Evolutionary conservation across 2,329 filamentous ascomycete genomes (phyloP).

Genomic region (Xylaria sp.): DNA sequence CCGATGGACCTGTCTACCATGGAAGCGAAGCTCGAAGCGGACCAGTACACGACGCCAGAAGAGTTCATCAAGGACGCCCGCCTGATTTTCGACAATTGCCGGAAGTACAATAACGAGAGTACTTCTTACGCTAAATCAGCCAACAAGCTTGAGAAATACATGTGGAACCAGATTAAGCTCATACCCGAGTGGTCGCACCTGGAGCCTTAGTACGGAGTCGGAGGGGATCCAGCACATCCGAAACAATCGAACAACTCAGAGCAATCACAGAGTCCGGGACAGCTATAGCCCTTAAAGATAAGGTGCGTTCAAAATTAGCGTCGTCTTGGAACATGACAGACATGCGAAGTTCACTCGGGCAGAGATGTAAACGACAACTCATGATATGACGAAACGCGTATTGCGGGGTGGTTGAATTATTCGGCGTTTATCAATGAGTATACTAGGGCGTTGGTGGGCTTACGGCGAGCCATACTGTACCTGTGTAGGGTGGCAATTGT

Average conservation of each 20-base stretch:
- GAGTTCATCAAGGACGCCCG: slow-evolving; percentile 90
- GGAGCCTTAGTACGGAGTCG: slow-evolving; percentile 47
- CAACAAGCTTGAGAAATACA: slow-evolving; percentile 89
- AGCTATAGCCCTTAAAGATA: too few relatives aligned
- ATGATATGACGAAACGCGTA: too few relatives aligned
- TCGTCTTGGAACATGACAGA: too few relatives aligned
- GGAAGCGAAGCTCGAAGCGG: slow-evolving; percentile 93
- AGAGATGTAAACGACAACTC: too few relatives aligned
- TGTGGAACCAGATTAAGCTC: slow-evolving; percentile 91
- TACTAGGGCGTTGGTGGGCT: slow-evolving; percentile 5
- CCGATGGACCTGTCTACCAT: slow-evolving; percentile 97
- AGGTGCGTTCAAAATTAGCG: too few relatives aligned
- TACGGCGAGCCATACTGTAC: not conserved
- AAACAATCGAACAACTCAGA: too few relatives aligned
- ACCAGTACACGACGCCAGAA: slow-evolving; percentile 88
- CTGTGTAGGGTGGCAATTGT: not conserved
- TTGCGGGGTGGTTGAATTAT: not conserved
- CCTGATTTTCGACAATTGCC: slow-evolving; percentile 92
- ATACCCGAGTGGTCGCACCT: slow-evolving; percentile 89
- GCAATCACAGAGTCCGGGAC: not conserved
- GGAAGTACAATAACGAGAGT: slow-evolving; percentile 93
- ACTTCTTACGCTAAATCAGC: slow-evolving; percentile 96
- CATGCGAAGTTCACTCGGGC: too few relatives aligned
- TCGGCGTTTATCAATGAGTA: not conserved
- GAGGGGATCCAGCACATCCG: not conserved